phyloP scores from a whole-genome alignment of 129 eudicot genomes.

The Tagetes erecta region DNA sequence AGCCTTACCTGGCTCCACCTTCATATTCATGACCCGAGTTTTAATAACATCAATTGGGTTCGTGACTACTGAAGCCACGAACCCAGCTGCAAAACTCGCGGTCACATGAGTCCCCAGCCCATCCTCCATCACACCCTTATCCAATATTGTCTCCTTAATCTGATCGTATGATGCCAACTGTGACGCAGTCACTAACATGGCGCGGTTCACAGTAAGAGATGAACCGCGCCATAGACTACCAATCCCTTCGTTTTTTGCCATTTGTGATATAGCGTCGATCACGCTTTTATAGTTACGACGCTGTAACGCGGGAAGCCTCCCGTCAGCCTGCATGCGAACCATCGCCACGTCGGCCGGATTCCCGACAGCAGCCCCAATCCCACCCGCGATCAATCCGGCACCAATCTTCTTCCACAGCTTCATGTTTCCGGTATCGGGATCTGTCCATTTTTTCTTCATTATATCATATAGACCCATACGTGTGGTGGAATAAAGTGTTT shows the following conservation, averaged over 20 bases:
- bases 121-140: slow-evolving; percentile 53
- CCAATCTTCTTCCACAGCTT: slow-evolving; percentile 54
- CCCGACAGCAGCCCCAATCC: slow-evolving; percentile 91
- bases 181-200: slow-evolving; percentile 87
- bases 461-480: slow-evolving; percentile 83
- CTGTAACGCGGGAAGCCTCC: slow-evolving; percentile 64
- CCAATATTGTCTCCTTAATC: slow-evolving; percentile 62
- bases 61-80: slow-evolving; percentile 83
- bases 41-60: slow-evolving; percentile 90
- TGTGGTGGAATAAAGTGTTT: slow-evolving; percentile 83
- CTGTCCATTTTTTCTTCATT: slow-evolving; percentile 67
- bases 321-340: slow-evolving; percentile 97
- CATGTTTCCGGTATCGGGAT: slow-evolving; percentile 56
- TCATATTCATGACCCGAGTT: slow-evolving; percentile 91
- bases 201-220: slow-evolving; percentile 89
- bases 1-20: slow-evolving; percentile 58
- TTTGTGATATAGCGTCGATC: slow-evolving; percentile 61
- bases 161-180: slow-evolving; percentile 88
- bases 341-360: slow-evolving; percentile 95
- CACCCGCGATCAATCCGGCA: slow-evolving; percentile 83
- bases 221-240: slow-evolving; percentile 89
- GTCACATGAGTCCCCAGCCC: slow-evolving; percentile 89
- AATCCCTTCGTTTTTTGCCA: slow-evolving; percentile 63
- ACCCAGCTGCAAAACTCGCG: slow-evolving; percentile 93
- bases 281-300: slow-evolving; percentile 79